Percentiles rank a stretch among this genome's conserved stretches.
Evolutionary conservation across 176 grass and related monocot genomes (phyloP).

Genomic region (maize (Zea mays)): DNA sequence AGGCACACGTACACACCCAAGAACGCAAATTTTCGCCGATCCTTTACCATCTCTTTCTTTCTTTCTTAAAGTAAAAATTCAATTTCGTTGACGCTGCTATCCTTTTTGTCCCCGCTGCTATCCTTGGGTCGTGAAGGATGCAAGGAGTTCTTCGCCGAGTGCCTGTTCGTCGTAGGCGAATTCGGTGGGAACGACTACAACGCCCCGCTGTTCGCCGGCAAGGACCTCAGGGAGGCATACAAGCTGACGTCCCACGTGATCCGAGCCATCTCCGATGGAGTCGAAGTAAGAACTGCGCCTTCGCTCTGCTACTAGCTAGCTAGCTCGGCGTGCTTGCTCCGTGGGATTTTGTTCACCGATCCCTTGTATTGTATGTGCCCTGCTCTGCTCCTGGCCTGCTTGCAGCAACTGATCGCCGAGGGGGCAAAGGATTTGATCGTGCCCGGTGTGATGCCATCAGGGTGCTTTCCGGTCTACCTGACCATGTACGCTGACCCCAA

Average conservation of each 20-base stretch:
- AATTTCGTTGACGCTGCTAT: not conserved
- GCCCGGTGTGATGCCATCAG: slow-evolving; percentile 75
- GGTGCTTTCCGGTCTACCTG: slow-evolving; percentile 82
- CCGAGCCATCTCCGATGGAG: slow-evolving; percentile 57
- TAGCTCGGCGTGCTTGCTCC: not conserved
- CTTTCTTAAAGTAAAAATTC: not conserved
- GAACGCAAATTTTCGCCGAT: not conserved
- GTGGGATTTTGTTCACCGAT: not conserved
- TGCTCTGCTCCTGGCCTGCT: not conserved
- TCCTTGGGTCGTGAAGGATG: slow-evolving; percentile 45
- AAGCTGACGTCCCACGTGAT: slow-evolving; percentile 64
- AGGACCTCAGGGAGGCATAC: slow-evolving; percentile 70
- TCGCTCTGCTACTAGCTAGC: not conserved
- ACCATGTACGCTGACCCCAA: slow-evolving; percentile 56
- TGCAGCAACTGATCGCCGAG: slow-evolving; percentile 70
- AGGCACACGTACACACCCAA: slow-evolving; percentile 32
- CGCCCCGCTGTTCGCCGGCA: slow-evolving; percentile 61
- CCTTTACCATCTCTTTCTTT: not conserved
- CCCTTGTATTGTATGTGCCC: not conserved
- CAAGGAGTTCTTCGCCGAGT: slow-evolving; percentile 62
- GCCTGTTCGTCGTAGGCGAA: slow-evolving; percentile 73
- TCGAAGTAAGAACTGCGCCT: slow-evolving; percentile 48
- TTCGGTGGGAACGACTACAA: slow-evolving; percentile 87
- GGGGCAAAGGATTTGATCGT: slow-evolving; percentile 91
- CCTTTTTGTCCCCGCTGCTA: not conserved